A percentile compares a stretch with the other conserved stretches of the same genome.
These are phyloP conservation scores for Hevea brasiliensis DNA, from an alignment of 345 rosid genomes.

Conservation along the genomic window DNA sequence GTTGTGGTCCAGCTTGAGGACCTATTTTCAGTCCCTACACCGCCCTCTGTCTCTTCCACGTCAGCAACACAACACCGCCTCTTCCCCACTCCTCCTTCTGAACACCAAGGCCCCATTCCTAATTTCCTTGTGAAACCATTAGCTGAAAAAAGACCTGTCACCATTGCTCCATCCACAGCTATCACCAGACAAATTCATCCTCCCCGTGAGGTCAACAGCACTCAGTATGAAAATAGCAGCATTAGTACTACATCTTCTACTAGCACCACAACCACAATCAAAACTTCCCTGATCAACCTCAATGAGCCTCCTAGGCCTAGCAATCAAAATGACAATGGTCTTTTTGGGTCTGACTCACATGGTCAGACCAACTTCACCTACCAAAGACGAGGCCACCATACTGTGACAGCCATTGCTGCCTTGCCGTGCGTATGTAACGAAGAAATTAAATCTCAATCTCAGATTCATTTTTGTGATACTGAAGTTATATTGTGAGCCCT, in stretches of 20 bases:
- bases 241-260: background rate
- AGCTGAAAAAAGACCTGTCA: conserved; percentile 42
- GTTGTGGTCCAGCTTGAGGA: conserved; percentile 34
- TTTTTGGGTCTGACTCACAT: conserved; percentile 15
- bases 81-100: conserved; percentile 15
- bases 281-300: conserved; percentile 40
- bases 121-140: conserved; percentile 49
- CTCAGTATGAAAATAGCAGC: conserved; percentile 7
- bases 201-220: conserved; percentile 11
- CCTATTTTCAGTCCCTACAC: conserved; percentile 35
- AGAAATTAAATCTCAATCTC: background rate
- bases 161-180: conserved; percentile 22
- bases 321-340: conserved; percentile 21
- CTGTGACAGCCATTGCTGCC: conserved; percentile 5
- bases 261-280: background rate
- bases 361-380: conserved; percentile 31
- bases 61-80: conserved; percentile 11
- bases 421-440: conserved; percentile 24
- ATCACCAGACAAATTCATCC: conserved; percentile 12
- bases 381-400: conserved; percentile 40
- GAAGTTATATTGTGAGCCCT: background rate
- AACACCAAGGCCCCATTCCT: conserved; percentile 12
- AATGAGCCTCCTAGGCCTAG: conserved; percentile 46
- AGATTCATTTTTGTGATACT: background rate
- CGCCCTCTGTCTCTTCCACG: conserved; percentile 49